Percentiles rank a stretch among this genome's conserved stretches.
These are phyloP conservation scores for Colletotrichum sp. DNA, from an alignment of 2,329 filamentous ascomycete genomes.

Conservation along the genomic window DNA sequence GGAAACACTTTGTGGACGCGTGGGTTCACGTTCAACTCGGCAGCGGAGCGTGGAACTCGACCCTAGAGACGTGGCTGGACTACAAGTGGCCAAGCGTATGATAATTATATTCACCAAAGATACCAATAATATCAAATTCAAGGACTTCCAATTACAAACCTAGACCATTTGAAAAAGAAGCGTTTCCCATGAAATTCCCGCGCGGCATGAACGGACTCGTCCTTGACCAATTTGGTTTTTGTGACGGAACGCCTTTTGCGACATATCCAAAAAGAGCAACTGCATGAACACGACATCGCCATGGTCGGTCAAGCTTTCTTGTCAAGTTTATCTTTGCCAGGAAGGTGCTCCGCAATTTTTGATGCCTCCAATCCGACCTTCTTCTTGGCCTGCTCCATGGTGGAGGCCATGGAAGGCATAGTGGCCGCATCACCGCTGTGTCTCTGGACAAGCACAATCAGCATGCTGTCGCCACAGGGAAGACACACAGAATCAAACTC, in stretches of 20 bases:
- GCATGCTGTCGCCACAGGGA: neutral
- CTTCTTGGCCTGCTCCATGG: neutral
- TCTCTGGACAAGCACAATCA: neutral
- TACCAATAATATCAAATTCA: neutral
- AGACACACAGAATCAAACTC: neutral
- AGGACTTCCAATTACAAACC: neutral
- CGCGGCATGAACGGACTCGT: neutral
- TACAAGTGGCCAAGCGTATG: slow-evolving; percentile 18
- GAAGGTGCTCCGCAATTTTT: neutral
- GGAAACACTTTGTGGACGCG: slow-evolving; percentile 20
- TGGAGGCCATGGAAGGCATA: neutral
- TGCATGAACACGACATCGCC: neutral
- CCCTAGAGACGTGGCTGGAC: slow-evolving; percentile 13
- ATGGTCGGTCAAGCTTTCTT: neutral
- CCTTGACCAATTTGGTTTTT: neutral
- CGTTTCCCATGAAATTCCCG: neutral
- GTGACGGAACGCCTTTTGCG: neutral
- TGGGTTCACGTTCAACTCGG: slow-evolving; percentile 19
- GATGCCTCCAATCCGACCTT: neutral
- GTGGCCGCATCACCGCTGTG: neutral
- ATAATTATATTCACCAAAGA: neutral
- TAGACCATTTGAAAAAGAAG: neutral
- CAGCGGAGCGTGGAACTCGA: slow-evolving; percentile 17
- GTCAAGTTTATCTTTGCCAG: neutral
- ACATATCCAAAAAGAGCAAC: neutral